A percentile compares a stretch with the other conserved stretches of the same genome.
Conservation (phyloP, 2,329 filamentous ascomycete species). For the Raffaelea albimanens region DNA sequence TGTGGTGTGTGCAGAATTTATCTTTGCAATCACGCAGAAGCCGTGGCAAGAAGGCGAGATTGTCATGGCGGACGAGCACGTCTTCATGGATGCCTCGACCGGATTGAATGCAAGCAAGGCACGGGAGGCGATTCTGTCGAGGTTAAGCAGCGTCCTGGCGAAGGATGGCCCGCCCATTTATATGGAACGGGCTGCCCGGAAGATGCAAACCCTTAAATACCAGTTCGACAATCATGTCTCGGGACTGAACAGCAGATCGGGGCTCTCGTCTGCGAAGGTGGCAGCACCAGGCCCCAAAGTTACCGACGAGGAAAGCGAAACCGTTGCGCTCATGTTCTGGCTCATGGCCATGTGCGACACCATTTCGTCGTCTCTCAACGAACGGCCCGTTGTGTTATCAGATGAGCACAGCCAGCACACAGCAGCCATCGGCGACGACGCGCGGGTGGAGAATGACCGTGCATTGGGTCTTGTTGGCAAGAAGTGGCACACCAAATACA, state of each 20-base stretch:
- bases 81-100: background rate
- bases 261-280: no score
- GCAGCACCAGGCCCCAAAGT: no score
- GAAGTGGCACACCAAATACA: background rate
- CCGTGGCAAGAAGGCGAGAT: slow-evolving; percentile 15
- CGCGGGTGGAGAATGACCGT: background rate
- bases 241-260: background rate
- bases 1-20: slow-evolving; percentile 26
- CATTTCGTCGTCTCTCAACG: slow-evolving; percentile 41
- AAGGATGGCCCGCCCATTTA: slow-evolving; percentile 23
- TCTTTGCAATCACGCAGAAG: slow-evolving; percentile 27
- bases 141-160: slow-evolving; percentile 12
- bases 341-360: slow-evolving; percentile 51
- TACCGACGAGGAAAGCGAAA: slow-evolving; percentile 23
- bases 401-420: slow-evolving; percentile 31
- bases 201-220: slow-evolving; percentile 27
- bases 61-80: background rate
- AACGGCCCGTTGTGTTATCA: slow-evolving; percentile 24
- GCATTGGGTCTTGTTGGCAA: background rate
- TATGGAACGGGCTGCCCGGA: slow-evolving; percentile 27
- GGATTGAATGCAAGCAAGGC: background rate
- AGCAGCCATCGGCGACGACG: slow-evolving; percentile 16
- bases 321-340: slow-evolving; percentile 47
- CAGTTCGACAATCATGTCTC: slow-evolving; percentile 19
- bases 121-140: slow-evolving; percentile 6